A percentile compares a stretch with the other conserved stretches of the same genome.
These are phyloP conservation scores for Chernovozyma sophiae-reginae DNA, from an alignment of 1,139 yeast species.

Conservation along the genomic window DNA sequence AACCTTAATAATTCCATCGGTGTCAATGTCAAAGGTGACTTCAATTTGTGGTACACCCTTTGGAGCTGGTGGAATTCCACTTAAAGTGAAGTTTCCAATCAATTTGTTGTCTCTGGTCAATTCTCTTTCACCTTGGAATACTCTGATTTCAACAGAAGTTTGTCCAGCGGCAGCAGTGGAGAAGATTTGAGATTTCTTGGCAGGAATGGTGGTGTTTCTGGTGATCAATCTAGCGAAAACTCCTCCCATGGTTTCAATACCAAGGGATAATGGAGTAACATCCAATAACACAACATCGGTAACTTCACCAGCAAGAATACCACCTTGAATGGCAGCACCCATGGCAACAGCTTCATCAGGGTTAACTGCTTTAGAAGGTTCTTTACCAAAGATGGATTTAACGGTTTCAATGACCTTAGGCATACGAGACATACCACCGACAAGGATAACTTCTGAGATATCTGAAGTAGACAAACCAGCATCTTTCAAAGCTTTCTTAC, in stretches of 20 bases:
- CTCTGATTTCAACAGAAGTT: constrained; percentile 97
- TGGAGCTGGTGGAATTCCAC: constrained; percentile 98
- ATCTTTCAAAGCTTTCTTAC: constrained; percentile 97
- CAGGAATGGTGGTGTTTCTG: constrained; percentile 97
- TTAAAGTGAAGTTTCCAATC: constrained; percentile 94
- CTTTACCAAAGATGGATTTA: constrained; percentile 86
- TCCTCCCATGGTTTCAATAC: constrained; percentile 99
- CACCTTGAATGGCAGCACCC: constrained; percentile 99
- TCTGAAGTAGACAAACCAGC: constrained; percentile 84
- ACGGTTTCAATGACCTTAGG: constrained; percentile 99
- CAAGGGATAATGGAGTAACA: constrained; percentile 96
- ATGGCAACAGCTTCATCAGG: constrained; percentile 99
- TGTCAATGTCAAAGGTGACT: constrained; percentile 96
- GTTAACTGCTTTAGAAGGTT: constrained; percentile 98
- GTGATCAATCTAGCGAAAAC: constrained; percentile 96
- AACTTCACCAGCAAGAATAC: constrained; percentile 97
- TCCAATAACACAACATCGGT: constrained; percentile 92
- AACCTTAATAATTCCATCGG: constrained; percentile 98
- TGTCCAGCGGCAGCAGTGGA: constrained; percentile 99
- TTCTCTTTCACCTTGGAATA: constrained; percentile 99
- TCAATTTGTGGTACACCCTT: constrained; percentile 99
- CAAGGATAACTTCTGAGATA: constrained; percentile 91
- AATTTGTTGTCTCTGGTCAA: constrained; percentile 97
- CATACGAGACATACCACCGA: constrained; percentile 99
- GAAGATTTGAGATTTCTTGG: constrained; percentile 95